These are phyloP conservation scores for Globisporangium mamillatum DNA, from an alignment of 352 stramenopile species.

Conservation along the genomic window DNA sequence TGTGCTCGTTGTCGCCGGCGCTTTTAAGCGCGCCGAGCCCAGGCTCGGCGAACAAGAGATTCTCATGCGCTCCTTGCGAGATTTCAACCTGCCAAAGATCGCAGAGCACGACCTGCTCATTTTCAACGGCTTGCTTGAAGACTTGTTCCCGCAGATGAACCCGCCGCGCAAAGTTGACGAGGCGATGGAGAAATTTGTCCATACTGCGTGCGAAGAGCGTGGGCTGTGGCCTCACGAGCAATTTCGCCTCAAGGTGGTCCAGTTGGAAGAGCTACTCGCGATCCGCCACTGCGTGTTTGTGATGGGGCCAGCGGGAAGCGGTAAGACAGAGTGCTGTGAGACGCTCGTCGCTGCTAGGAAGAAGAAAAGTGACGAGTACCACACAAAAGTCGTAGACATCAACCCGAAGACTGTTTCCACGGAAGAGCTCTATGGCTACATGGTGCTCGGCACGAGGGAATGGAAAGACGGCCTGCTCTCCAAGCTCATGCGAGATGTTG, in stretches of 20 bases:
- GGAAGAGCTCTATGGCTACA: slow-evolving; percentile 96
- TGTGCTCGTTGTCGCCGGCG: slow-evolving; percentile 91
- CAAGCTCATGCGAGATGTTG: slow-evolving; percentile 93
- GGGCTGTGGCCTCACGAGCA: slow-evolving; percentile 89
- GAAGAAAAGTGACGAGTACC: slow-evolving; percentile 59
- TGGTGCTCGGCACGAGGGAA: slow-evolving; percentile 91
- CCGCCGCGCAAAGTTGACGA: slow-evolving; percentile 87
- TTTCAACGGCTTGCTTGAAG: slow-evolving; percentile 91
- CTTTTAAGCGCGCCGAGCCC: slow-evolving; percentile 91
- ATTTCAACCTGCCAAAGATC: slow-evolving; percentile 97
- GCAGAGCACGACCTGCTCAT: slow-evolving; percentile 91
- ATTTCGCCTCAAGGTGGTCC: slow-evolving; percentile 94
- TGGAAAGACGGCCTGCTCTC: slow-evolving; percentile 95
- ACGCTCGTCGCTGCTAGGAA: slow-evolving; percentile 85
- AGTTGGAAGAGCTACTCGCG: slow-evolving; percentile 92
- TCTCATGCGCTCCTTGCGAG: slow-evolving; percentile 92
- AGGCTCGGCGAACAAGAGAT: slow-evolving; percentile 91
- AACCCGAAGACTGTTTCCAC: slow-evolving; percentile 96
- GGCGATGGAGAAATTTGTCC: slow-evolving; percentile 88
- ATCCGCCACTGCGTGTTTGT: slow-evolving; percentile 96
- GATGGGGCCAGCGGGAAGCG: slow-evolving; percentile 91
- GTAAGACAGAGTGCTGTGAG: slow-evolving; percentile 93
- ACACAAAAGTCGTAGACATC: slow-evolving; percentile 83
- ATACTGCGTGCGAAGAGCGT: slow-evolving; percentile 87
- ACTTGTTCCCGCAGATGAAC: slow-evolving; percentile 92